These are phyloP conservation scores for Acanthamoeba rhysodes DNA, from an alignment of 208 protist species.

Conservation along the genomic window DNA sequence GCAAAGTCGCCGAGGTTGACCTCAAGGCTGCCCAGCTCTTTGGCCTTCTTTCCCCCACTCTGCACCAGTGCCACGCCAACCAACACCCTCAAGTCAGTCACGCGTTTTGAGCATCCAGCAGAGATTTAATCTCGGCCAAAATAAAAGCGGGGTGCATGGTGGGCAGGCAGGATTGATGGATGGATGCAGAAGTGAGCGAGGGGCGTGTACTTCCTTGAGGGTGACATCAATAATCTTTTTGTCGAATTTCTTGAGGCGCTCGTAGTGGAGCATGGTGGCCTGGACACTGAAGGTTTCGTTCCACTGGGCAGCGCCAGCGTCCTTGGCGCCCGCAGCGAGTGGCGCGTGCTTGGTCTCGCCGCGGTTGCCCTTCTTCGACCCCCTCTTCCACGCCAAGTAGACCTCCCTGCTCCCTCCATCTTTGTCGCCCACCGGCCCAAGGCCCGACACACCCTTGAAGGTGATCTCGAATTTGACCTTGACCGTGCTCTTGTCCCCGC, in stretches of 20 bases:
- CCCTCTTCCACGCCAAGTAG: constrained; percentile 44
- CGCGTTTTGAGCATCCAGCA: no score
- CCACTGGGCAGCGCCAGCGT: background rate
- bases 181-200: background rate
- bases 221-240: constrained; percentile 2
- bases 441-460: constrained; percentile 1
- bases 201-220: constrained; percentile 16
- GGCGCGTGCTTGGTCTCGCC: constrained; percentile 27
- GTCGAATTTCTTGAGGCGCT: constrained; percentile 66
- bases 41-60: constrained; percentile 11
- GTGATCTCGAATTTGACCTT: constrained; percentile 67
- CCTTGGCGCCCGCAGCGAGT: background rate
- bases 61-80: background rate
- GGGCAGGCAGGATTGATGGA: no score
- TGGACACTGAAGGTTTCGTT: constrained; percentile 17
- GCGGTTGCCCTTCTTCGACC: constrained; percentile 49
- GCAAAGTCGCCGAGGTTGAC: constrained; percentile 60
- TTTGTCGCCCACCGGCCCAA: background rate
- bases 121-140: background rate
- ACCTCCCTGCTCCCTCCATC: background rate
- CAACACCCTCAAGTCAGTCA: background rate
- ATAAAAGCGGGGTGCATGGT: no score
- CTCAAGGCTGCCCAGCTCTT: constrained; percentile 19
- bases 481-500: constrained; percentile 58
- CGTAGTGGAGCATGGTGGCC: constrained; percentile 50